Conservation (phyloP, 2,329 filamentous ascomycete genomes). For the Talaromyces amestolkiae region DNA sequence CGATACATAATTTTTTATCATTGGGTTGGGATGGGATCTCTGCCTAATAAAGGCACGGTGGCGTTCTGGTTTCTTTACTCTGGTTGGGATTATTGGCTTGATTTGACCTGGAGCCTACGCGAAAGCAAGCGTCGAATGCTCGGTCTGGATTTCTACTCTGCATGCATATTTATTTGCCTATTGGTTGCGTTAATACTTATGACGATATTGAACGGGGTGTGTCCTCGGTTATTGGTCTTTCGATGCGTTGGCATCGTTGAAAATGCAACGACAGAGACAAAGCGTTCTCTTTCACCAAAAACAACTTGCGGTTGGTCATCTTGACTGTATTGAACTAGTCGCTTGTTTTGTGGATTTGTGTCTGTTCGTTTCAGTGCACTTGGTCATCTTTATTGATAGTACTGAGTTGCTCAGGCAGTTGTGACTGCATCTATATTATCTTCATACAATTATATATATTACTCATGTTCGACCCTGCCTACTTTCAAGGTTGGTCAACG, state of each 20-base stretch:
- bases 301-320: conserved; percentile 31
- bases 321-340: conserved; percentile 37
- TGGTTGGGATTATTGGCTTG: conserved; percentile 15
- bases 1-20: conserved; percentile 9
- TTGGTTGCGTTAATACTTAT: conserved; percentile 7
- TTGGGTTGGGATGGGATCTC: conserved; percentile 19
- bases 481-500: neutral
- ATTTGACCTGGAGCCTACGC: conserved; percentile 22
- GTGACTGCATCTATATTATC: conserved; percentile 6
- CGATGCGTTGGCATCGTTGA: neutral
- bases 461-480: neutral
- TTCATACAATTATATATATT: neutral
- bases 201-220: neutral
- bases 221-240: neutral
- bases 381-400: conserved; percentile 34
- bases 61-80: conserved; percentile 17
- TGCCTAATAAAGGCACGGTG: conserved; percentile 20
- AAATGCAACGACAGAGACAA: neutral
- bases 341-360: conserved; percentile 11
- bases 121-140: conserved; percentile 22
- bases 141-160: conserved; percentile 17
- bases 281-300: neutral
- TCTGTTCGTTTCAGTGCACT: conserved; percentile 16
- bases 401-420: conserved; percentile 25
- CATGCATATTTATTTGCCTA: conserved; percentile 8